Evolutionary conservation across 208 protist species (phyloP).

Genomic region (Crithidia thermophila): DNA sequence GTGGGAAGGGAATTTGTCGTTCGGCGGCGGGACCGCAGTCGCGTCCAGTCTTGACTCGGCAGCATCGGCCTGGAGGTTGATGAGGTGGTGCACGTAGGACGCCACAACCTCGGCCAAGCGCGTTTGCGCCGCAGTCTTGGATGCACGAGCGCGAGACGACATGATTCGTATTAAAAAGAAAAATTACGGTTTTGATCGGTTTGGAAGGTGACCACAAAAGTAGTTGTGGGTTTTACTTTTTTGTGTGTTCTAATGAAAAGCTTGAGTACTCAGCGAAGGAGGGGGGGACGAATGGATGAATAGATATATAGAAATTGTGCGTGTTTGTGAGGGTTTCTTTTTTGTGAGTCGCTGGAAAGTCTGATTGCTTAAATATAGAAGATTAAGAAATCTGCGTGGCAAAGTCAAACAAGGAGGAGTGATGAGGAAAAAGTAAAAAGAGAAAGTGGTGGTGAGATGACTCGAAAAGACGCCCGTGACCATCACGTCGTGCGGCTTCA

Average conservation of each 20-base stretch:
- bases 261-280: too few species aligned
- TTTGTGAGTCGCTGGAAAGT: neutral
- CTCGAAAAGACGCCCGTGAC: too few species aligned
- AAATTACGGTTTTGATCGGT: neutral
- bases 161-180: neutral
- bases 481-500: too few species aligned
- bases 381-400: too few species aligned
- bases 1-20: conserved; percentile 38
- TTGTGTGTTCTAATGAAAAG: too few species aligned
- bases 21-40: conserved; percentile 10
- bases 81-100: conserved; percentile 43
- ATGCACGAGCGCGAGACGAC: conserved; percentile 11
- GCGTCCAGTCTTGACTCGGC: neutral
- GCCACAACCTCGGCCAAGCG: conserved; percentile 42
- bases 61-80: conserved; percentile 27
- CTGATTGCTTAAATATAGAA: too few species aligned
- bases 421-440: conserved; percentile 6
- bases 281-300: too few species aligned
- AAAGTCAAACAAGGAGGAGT: neutral
- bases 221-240: too few species aligned
- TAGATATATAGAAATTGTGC: neutral
- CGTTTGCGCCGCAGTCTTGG: conserved; percentile 36
- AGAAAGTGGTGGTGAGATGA: too few species aligned
- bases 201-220: too few species aligned
- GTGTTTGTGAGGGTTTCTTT: neutral